Percentiles rank a stretch among this genome's conserved stretches.
phyloP scores from a whole-genome alignment of 371 early-diverging fungal genomes.

The Syncephalis fuscata region DNA sequence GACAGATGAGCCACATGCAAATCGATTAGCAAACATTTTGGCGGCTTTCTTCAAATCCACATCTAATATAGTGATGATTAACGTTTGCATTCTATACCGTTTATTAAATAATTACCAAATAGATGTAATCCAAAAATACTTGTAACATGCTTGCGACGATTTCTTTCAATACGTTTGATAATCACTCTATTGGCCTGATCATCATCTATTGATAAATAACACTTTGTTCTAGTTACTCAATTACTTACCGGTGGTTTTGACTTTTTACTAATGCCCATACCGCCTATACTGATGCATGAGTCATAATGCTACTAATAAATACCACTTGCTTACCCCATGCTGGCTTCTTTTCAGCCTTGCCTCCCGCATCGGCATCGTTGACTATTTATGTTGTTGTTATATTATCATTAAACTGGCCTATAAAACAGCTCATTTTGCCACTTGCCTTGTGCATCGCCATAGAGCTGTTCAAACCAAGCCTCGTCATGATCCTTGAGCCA shows the following conservation, averaged over 20 bases:
- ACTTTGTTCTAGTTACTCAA: not conserved
- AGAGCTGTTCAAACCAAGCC: slow-evolving; percentile 29
- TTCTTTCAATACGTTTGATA: slow-evolving; percentile 73
- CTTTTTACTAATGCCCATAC: slow-evolving; percentile 40
- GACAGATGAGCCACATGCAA: slow-evolving; percentile 84
- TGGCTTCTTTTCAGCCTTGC: slow-evolving; percentile 17
- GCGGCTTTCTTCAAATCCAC: slow-evolving; percentile 90
- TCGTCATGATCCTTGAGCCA: slow-evolving; percentile 52
- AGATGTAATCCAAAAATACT: slow-evolving; percentile 59
- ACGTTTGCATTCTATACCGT: not conserved
- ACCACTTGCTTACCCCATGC: slow-evolving; percentile 19
- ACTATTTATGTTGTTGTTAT: slow-evolving; percentile 19
- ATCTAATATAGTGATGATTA: slow-evolving; percentile 19
- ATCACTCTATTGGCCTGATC: slow-evolving; percentile 16
- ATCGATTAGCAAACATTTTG: slow-evolving; percentile 81
- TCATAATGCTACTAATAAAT: not conserved
- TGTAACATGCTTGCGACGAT: slow-evolving; percentile 77
- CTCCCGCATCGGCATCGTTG: slow-evolving; percentile 15
- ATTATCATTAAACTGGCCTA: slow-evolving; percentile 14
- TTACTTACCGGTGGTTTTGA: slow-evolving; percentile 51
- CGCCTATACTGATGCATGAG: not conserved
- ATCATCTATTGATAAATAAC: not conserved
- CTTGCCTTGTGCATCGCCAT: slow-evolving; percentile 15
- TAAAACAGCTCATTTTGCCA: not conserved
- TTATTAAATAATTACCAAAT: slow-evolving; percentile 31